Evolutionary conservation across 1,284 basidiomycete species (phyloP).

Genomic region (Austroboletus olivaceoglutinosus): DNA sequence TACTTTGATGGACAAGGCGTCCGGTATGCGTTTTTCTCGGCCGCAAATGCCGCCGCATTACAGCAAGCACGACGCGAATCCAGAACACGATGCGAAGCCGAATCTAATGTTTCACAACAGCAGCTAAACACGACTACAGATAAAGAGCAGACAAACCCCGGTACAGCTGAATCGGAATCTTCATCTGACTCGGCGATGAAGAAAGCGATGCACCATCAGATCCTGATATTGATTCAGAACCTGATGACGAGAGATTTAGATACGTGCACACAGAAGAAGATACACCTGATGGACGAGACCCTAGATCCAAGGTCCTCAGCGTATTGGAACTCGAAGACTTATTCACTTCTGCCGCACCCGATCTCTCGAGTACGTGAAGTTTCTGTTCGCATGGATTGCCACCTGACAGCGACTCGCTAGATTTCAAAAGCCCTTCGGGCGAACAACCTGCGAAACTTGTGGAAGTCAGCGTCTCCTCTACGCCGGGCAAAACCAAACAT

Average conservation of each 20-base stretch:
- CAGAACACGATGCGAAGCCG: constrained; percentile 21
- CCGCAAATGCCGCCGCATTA: constrained; percentile 82
- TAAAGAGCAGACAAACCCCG: neutral
- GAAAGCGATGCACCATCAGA: constrained; percentile 30
- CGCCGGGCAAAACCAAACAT: constrained; percentile 99
- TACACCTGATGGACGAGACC: constrained; percentile 53
- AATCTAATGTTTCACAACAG: constrained; percentile 9
- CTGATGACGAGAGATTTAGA: constrained; percentile 37
- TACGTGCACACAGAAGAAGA: constrained; percentile 55
- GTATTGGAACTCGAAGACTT: constrained; percentile 90
- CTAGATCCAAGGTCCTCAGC: constrained; percentile 77
- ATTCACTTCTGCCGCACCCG: constrained; percentile 77
- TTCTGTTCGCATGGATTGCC: neutral
- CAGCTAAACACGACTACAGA: neutral
- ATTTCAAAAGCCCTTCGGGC: constrained; percentile 64
- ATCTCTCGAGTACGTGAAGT: constrained; percentile 57
- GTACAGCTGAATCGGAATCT: constrained; percentile 17
- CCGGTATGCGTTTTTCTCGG: constrained; percentile 95
- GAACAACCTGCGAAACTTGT: constrained; percentile 69
- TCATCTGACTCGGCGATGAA: constrained; percentile 27
- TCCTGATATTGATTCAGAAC: constrained; percentile 30
- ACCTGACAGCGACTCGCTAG: constrained; percentile 39
- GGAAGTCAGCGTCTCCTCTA: constrained; percentile 95
- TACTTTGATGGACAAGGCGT: constrained; percentile 86
- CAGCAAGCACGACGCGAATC: constrained; percentile 72